Evolutionary conservation across 2,329 filamentous ascomycete species (phyloP).

Genomic region (Shiraia bambusicola): DNA sequence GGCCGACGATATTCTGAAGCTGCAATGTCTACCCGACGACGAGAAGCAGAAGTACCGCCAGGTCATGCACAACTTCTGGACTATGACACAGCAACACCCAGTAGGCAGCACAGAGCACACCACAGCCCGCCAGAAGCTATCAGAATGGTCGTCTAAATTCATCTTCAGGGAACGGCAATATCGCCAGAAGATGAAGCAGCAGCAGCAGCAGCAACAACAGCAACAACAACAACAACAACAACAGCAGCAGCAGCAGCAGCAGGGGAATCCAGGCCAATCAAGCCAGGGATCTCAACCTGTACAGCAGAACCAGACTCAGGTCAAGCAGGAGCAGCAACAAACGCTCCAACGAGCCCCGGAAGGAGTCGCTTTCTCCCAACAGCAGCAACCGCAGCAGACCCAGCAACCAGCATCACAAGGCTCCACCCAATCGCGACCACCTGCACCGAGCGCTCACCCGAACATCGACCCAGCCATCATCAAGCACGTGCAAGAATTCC

Average conservation of each 20-base stretch:
- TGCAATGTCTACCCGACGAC: slow-evolving; percentile 50
- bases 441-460: slow-evolving; percentile 5
- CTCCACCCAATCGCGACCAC: slow-evolving; percentile 12
- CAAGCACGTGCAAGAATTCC: slow-evolving; percentile 41
- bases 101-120: slow-evolving; percentile 53
- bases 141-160: slow-evolving; percentile 53
- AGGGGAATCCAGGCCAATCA: slow-evolving; percentile 21
- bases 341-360: slow-evolving; percentile 7
- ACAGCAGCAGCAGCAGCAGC: slow-evolving; percentile 22
- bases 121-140: slow-evolving; percentile 53
- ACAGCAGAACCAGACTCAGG: slow-evolving; percentile 35
- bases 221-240: too few relatives aligned
- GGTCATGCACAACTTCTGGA: slow-evolving; percentile 58
- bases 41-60: slow-evolving; percentile 59
- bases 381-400: slow-evolving; percentile 5
- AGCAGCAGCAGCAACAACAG: slow-evolving; percentile 21
- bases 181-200: slow-evolving; percentile 41
- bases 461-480: slow-evolving; percentile 38
- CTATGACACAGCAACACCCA: slow-evolving; percentile 52
- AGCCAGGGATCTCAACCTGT: slow-evolving; percentile 26
- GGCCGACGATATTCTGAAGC: slow-evolving; percentile 39
- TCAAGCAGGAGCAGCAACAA: slow-evolving; percentile 23
- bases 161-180: slow-evolving; percentile 52
- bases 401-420: slow-evolving; percentile 6
- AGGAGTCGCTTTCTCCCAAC: slow-evolving; percentile 5